These are phyloP conservation scores for Ophiostoma tasmaniense DNA, from an alignment of 2,329 filamentous ascomycete genomes.

Conservation along the genomic window DNA sequence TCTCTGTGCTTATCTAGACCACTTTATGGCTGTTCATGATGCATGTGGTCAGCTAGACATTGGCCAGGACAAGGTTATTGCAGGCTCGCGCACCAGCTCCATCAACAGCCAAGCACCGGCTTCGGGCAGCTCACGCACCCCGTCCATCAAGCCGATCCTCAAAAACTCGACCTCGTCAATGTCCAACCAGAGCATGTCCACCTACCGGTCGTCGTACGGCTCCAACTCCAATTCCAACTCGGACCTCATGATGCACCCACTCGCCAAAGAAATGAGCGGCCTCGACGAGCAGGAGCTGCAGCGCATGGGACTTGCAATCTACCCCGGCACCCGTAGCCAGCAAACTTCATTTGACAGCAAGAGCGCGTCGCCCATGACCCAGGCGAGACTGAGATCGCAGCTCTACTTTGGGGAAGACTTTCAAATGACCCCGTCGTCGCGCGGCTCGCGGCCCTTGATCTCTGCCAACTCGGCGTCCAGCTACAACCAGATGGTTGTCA, in stretches of 20 bases:
- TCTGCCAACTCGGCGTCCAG: neutral
- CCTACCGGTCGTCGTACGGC: constrained; percentile 9
- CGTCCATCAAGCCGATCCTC: constrained; percentile 13
- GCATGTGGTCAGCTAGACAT: neutral
- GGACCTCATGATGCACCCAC: constrained; percentile 13
- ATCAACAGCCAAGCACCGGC: neutral
- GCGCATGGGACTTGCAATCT: constrained; percentile 11
- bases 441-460: neutral
- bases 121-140: neutral
- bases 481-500: neutral
- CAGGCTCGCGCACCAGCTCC: neutral
- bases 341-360: constrained; percentile 9
- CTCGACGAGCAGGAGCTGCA: constrained; percentile 10
- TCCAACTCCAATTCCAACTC: neutral
- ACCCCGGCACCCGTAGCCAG: neutral
- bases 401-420: constrained; percentile 4
- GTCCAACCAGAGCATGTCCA: constrained; percentile 12
- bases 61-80: neutral
- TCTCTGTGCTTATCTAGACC: constrained; percentile 12
- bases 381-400: neutral
- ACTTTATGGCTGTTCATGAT: constrained; percentile 1
- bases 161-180: constrained; percentile 13
- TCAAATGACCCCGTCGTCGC: neutral
- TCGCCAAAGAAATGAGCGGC: constrained; percentile 7
- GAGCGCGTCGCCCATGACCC: neutral